Conservation (phyloP, 768 basidiomycete genomes). For the Lactifluus volemus region DNA sequence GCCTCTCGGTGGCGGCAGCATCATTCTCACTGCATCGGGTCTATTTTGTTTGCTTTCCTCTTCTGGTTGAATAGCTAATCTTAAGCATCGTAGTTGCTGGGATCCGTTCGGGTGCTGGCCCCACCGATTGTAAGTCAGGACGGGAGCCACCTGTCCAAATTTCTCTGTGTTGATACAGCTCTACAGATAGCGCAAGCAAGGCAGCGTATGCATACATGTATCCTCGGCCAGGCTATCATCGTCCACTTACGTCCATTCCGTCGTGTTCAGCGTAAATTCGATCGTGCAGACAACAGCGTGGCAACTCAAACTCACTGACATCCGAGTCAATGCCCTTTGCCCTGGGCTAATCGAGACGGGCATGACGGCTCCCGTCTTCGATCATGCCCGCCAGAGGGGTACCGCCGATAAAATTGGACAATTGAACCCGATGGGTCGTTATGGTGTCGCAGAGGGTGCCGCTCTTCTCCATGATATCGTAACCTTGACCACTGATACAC, state of each 20-base stretch:
- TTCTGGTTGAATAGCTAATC: not conserved
- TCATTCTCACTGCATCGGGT: slow-evolving; percentile 84
- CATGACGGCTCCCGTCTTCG: slow-evolving; percentile 78
- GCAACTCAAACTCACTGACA: slow-evolving; percentile 70
- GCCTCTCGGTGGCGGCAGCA: slow-evolving; percentile 62
- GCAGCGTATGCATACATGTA: slow-evolving; percentile 56
- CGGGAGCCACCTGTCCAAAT: not conserved
- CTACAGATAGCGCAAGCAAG: slow-evolving; percentile 82
- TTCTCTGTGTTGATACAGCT: slow-evolving; percentile 20
- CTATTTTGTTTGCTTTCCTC: slow-evolving; percentile 21
- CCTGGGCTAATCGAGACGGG: slow-evolving; percentile 91
- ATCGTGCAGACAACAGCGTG: slow-evolving; percentile 77
- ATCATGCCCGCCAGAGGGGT: slow-evolving; percentile 67
- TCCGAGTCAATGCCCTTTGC: slow-evolving; percentile 86
- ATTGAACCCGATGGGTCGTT: slow-evolving; percentile 76
- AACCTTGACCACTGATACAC: slow-evolving; percentile 7
- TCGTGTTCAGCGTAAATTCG: slow-evolving; percentile 60
- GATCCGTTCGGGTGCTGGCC: slow-evolving; percentile 71
- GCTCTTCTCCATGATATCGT: slow-evolving; percentile 1
- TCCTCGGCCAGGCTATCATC: not conserved
- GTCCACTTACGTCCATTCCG: slow-evolving; percentile 3
- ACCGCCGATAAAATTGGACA: slow-evolving; percentile 70
- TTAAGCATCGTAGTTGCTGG: slow-evolving; percentile 55
- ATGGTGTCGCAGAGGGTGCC: slow-evolving; percentile 72
- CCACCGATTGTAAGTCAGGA: slow-evolving; percentile 60